Percentiles rank a stretch among this genome's conserved stretches.
Conservation (phyloP, 2,329 filamentous ascomycete species). For the Mycosphaerelloides madeirae region DNA sequence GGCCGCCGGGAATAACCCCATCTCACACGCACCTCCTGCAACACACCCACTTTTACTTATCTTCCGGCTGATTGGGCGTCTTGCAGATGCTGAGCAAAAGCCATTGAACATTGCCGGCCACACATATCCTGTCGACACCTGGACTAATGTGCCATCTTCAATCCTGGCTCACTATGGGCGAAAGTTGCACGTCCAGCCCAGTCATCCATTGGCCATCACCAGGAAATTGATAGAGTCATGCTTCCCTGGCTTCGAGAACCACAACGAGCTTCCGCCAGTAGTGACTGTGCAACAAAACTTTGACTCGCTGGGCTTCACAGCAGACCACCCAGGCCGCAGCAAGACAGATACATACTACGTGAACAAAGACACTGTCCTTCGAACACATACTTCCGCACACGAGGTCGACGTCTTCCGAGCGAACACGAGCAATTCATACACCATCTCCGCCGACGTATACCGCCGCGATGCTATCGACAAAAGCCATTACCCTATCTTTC, state of each 20-base stretch:
- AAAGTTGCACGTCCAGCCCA: slow-evolving; percentile 79
- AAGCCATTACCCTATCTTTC: slow-evolving; percentile 93
- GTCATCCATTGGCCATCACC: slow-evolving; percentile 88
- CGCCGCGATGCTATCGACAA: slow-evolving; percentile 90
- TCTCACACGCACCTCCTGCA: slow-evolving; percentile 3
- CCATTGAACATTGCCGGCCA: slow-evolving; percentile 58
- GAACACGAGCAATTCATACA: slow-evolving; percentile 71
- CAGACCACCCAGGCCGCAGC: slow-evolving; percentile 80
- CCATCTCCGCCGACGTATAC: slow-evolving; percentile 93
- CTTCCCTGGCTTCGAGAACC: slow-evolving; percentile 72
- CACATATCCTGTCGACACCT: slow-evolving; percentile 65
- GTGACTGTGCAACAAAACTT: slow-evolving; percentile 87
- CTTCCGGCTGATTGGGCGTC: neutral
- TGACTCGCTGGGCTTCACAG: slow-evolving; percentile 88
- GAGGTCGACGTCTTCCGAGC: slow-evolving; percentile 75
- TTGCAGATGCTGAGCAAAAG: slow-evolving; percentile 19
- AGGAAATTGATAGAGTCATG: slow-evolving; percentile 86
- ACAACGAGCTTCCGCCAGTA: slow-evolving; percentile 76
- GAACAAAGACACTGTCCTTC: slow-evolving; percentile 74
- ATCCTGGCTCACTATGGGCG: slow-evolving; percentile 71
- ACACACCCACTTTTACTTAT: neutral
- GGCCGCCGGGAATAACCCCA: slow-evolving; percentile 9
- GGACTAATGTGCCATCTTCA: slow-evolving; percentile 77
- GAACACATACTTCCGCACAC: slow-evolving; percentile 93
- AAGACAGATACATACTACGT: slow-evolving; percentile 94